A percentile compares a stretch with the other conserved stretches of the same genome.
These are phyloP conservation scores for Bruguiera sexangula DNA, from an alignment of 345 rosid species.

Conservation along the genomic window DNA sequence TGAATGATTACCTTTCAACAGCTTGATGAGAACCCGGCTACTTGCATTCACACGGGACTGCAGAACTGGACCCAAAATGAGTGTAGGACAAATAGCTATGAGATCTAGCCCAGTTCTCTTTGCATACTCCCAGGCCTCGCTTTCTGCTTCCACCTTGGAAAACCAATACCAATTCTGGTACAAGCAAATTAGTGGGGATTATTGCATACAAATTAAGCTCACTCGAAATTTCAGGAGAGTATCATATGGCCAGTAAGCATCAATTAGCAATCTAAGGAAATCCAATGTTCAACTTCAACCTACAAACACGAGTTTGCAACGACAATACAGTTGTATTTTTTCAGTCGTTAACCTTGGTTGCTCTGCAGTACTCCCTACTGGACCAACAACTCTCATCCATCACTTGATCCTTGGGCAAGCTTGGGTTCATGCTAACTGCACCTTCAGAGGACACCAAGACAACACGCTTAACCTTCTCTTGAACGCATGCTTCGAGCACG, in stretches of 20 bases:
- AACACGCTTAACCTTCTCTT: conserved; percentile 55
- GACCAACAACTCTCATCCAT: conserved; percentile 68
- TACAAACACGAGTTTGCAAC: not conserved
- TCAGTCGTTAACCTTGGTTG: conserved; percentile 37
- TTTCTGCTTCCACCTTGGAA: conserved; percentile 73
- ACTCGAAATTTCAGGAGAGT: not conserved
- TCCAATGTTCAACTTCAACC: not conserved
- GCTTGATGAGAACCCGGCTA: conserved; percentile 41
- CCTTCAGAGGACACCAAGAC: conserved; percentile 58
- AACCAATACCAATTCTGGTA: conserved; percentile 68
- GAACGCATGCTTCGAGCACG: conserved; percentile 60
- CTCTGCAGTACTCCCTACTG: conserved; percentile 46
- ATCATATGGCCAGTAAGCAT: not conserved
- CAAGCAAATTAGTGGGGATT: conserved; percentile 6
- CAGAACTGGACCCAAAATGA: conserved; percentile 54
- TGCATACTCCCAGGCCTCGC: conserved; percentile 59
- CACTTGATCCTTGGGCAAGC: conserved; percentile 45
- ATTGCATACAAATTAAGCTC: not conserved
- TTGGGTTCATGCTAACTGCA: conserved; percentile 52
- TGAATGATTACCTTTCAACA: conserved; percentile 54
- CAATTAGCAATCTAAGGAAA: not conserved
- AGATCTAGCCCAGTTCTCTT: conserved; percentile 50
- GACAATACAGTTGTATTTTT: not conserved
- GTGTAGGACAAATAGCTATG: conserved; percentile 52
- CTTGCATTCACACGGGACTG: conserved; percentile 58